Conservation (phyloP, 1,284 basidiomycete genomes). For the Fomitopsis schrenkii region DNA sequence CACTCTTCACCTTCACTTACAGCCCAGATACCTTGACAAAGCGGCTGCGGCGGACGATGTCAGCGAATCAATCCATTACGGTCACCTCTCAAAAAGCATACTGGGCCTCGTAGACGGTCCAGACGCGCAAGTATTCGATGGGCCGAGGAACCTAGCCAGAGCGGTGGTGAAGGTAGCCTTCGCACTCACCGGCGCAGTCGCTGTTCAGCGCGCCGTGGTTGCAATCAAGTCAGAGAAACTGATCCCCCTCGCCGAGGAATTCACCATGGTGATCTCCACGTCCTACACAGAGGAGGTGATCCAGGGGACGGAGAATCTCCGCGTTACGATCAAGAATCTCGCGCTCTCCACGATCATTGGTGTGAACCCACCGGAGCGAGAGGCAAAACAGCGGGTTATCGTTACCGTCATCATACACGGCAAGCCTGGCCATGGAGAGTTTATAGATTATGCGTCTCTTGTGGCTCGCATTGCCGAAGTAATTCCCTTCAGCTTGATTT, state of each 20-base stretch:
- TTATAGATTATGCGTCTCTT: conserved; percentile 32
- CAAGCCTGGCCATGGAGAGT: conserved; percentile 1
- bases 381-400: conserved; percentile 44
- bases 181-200: conserved; percentile 24
- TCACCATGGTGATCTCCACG: conserved; percentile 27
- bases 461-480: conserved; percentile 30
- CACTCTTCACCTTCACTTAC: conserved; percentile 38
- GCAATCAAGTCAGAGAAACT: conserved; percentile 7
- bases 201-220: conserved; percentile 14
- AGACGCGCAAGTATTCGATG: conserved; percentile 15
- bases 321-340: conserved; percentile 34
- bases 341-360: conserved; percentile 43
- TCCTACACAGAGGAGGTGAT: neutral
- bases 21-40: conserved; percentile 30
- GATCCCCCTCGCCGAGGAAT: conserved; percentile 36
- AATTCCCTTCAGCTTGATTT: conserved; percentile 4
- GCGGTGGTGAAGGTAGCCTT: conserved; percentile 32
- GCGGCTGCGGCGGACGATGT: conserved; percentile 42
- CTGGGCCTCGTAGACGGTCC: conserved; percentile 23
- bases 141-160: conserved; percentile 28
- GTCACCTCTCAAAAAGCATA: conserved; percentile 41
- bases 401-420: conserved; percentile 38
- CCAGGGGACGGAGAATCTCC: conserved; percentile 14
- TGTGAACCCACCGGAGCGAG: conserved; percentile 49
- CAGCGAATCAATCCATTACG: conserved; percentile 45